Percentiles rank a stretch among this genome's conserved stretches.
Conservation (phyloP, 2,329 filamentous ascomycete genomes). For the Ophiostoma sp. region DNA sequence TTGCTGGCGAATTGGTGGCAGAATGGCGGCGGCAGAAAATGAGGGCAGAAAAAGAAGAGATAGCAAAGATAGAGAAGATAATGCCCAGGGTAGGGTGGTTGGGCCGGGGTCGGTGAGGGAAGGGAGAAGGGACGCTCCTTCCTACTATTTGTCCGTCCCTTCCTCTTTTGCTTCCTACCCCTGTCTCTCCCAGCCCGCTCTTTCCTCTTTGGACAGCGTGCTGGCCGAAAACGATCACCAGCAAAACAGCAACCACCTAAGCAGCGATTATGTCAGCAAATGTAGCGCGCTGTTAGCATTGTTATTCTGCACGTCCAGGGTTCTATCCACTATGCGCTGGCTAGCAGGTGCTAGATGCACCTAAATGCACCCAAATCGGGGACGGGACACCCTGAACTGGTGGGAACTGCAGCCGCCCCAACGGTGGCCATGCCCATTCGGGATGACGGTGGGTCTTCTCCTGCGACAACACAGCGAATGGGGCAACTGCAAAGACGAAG, state of each 20-base stretch:
- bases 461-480: neutral
- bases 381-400: neutral
- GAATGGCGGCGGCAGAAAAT: neutral
- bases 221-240: conserved; percentile 4
- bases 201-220: neutral
- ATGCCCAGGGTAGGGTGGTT: conserved; percentile 1
- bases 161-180: neutral
- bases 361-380: neutral
- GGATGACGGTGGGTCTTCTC: neutral
- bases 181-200: conserved; percentile 9
- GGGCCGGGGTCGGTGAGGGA: conserved; percentile 9
- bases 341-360: neutral
- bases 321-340: neutral
- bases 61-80: conserved; percentile 2
- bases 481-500: neutral
- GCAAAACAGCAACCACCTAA: neutral
- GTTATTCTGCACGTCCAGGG: neutral
- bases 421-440: neutral
- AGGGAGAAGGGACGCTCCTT: neutral
- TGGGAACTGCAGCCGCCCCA: neutral
- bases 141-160: neutral
- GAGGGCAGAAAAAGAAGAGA: conserved; percentile 12
- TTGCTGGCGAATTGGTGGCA: neutral
- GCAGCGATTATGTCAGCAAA: neutral
- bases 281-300: neutral